These are phyloP conservation scores for Botryosphaeria dothidea DNA, from an alignment of 2,329 filamentous ascomycete genomes.

Conservation along the genomic window DNA sequence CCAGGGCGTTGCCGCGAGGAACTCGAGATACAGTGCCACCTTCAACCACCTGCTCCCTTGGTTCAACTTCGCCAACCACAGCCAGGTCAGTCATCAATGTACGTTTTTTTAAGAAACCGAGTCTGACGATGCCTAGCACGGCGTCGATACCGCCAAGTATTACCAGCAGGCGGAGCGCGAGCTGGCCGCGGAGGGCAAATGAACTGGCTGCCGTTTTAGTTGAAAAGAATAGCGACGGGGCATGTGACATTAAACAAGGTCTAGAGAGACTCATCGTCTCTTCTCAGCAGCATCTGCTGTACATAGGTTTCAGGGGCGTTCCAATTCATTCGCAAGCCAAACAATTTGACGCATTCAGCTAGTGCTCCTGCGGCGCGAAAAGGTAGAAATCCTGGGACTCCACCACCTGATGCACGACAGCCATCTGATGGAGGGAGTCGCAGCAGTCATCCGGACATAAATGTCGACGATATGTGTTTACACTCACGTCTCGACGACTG, in stretches of 20 bases:
- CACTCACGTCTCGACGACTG: too few relatives aligned
- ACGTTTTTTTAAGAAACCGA: conserved; percentile 16
- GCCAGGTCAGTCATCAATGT: conserved; percentile 53
- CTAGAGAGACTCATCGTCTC: not conserved
- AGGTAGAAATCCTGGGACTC: too few relatives aligned
- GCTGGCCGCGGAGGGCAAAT: conserved; percentile 71
- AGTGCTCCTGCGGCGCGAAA: not conserved
- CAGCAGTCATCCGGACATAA: too few relatives aligned
- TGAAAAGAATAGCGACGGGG: not conserved
- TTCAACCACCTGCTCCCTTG: conserved; percentile 86
- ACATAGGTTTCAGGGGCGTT: conserved; percentile 17
- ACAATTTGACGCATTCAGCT: not conserved
- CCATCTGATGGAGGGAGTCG: too few relatives aligned
- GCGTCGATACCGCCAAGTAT: conserved; percentile 98
- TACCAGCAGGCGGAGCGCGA: conserved; percentile 94
- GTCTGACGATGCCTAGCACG: conserved; percentile 63
- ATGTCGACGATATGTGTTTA: too few relatives aligned
- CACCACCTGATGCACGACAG: too few relatives aligned
- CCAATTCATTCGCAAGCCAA: not conserved
- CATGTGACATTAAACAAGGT: not conserved
- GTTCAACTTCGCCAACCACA: conserved; percentile 99
- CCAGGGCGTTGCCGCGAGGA: conserved; percentile 88
- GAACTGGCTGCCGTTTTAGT: not conserved
- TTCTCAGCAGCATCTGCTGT: conserved; percentile 7
- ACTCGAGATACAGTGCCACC: conserved; percentile 86